Evolutionary conservation across 2,329 filamentous ascomycete genomes (phyloP), one percentile per base, ranked within the genome.

Genomic region (Aspergillus spinulosporus): DNA sequence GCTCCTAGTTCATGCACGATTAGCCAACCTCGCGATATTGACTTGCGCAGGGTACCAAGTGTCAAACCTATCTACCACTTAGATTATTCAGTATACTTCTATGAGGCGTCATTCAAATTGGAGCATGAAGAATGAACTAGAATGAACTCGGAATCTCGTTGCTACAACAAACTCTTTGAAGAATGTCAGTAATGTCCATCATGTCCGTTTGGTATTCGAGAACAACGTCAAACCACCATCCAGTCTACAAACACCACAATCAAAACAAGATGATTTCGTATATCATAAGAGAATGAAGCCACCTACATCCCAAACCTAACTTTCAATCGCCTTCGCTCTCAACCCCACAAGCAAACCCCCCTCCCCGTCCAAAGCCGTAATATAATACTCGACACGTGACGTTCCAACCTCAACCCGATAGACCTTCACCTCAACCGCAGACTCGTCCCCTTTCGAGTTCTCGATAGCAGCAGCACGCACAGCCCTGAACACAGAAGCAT

Each of bases 301-400:
- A 39, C 36, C 36, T 39, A 39, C 21, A 28, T 28, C 11, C 9
- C 26, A 43, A 48, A 49, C 39, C 59, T 68, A 88, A 66, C 82
- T 85, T 80, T 96, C 92, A 60, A 96, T 80, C 28, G 88, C 84
- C 74, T 90, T 76, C 8, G 88, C 89, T 80, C 90, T 93, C 54
- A 88, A 80, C 11, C 92, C 92, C 5, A 96, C 85, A 58, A 96
- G 67, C 74, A 80, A 82, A 14, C 80, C 82, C 9, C 80, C 82
- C 49, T 82, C 76, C 12, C 75, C 75, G 66, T 87, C 81, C 63
- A 88, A 71, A 21, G 84, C 84, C 46, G 96, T 77, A 57, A 96
- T 77, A 82, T 87, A 96, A 73, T 96, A 96, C 75, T 95, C 89
- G 11, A 81, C 80, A 68, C 88, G 82, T 28, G 86, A 84, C 9